phyloP scores from a whole-genome alignment of 1,284 basidiomycete species.

The Hemileccinum hortonii region DNA sequence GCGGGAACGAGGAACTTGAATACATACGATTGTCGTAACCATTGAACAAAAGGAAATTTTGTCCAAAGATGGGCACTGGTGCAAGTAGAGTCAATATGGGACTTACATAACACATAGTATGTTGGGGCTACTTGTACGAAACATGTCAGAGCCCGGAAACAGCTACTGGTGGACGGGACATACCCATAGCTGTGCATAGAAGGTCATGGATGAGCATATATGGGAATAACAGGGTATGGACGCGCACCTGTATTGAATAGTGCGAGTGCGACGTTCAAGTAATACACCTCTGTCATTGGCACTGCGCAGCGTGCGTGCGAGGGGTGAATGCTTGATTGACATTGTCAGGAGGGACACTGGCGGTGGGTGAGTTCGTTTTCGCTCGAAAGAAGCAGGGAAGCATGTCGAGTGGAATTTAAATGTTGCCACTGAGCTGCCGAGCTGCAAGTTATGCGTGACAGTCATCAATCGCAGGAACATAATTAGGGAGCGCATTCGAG shows the following conservation, averaged over 20 bases:
- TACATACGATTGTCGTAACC: conserved; percentile 74
- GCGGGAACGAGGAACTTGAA: conserved; percentile 12
- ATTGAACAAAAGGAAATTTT: conserved; percentile 71
- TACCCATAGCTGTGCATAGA: conserved; percentile 70
- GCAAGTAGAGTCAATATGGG: not conserved
- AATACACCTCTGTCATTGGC: conserved; percentile 93
- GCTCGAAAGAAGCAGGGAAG: no score
- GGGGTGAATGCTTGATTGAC: conserved; percentile 14
- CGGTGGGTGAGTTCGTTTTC: no score
- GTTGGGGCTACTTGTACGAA: conserved; percentile 70
- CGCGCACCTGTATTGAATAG: conserved; percentile 85
- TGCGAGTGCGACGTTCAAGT: conserved; percentile 94
- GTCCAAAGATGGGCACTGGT: conserved; percentile 14
- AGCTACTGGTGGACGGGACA: conserved; percentile 10
- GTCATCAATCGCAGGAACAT: no score
- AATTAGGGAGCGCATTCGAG: no score
- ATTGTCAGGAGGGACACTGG: no score
- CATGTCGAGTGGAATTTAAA: no score
- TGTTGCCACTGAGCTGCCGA: no score
- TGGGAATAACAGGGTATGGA: not conserved
- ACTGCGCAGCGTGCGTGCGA: conserved; percentile 49
- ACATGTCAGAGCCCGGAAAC: conserved; percentile 15
- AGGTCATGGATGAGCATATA: conserved; percentile 12
- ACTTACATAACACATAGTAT: conserved; percentile 81
- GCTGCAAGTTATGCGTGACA: no score